Percentiles rank a stretch among this genome's conserved stretches.
Evolutionary conservation across 805 yeast genomes (phyloP).

Genomic region (Cyberlindnera lachancei): DNA sequence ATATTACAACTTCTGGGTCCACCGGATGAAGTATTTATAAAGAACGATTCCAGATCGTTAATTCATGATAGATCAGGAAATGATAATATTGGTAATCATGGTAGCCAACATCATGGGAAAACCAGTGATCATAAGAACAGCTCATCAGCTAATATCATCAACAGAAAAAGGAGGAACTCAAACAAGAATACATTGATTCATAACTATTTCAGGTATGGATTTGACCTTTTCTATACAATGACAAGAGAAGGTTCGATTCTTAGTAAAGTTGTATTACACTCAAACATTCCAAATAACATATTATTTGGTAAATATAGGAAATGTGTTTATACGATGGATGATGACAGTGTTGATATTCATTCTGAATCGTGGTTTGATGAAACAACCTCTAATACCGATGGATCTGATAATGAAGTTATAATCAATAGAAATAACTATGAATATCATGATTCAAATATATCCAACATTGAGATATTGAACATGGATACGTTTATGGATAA

Average conservation of each 20-base stretch:
- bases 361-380: conserved; percentile 1
- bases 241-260: conserved; percentile 28
- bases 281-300: conserved; percentile 42
- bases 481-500: no score
- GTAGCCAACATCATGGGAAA: no score
- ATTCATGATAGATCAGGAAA: conserved; percentile 25
- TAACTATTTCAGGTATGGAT: conserved; percentile 47
- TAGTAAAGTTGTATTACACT: conserved; percentile 42
- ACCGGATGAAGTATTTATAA: conserved; percentile 45
- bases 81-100: no score
- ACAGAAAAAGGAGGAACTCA: no score
- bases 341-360: no score
- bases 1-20: conserved; percentile 43
- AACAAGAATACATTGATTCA: conserved; percentile 31
- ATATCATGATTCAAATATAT: no score
- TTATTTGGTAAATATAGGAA: conserved; percentile 49
- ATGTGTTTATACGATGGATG: conserved; percentile 20
- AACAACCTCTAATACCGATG: neutral
- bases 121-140: no score
- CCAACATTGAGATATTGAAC: no score
- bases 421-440: conserved; percentile 24
- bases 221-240: conserved; percentile 40
- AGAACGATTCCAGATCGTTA: conserved; percentile 33
- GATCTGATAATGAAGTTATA: conserved; percentile 6
- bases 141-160: no score